Base-by-base conservation (phyloP, 2,329 filamentous ascomycete species). In the Fusarium sp. region DNA sequence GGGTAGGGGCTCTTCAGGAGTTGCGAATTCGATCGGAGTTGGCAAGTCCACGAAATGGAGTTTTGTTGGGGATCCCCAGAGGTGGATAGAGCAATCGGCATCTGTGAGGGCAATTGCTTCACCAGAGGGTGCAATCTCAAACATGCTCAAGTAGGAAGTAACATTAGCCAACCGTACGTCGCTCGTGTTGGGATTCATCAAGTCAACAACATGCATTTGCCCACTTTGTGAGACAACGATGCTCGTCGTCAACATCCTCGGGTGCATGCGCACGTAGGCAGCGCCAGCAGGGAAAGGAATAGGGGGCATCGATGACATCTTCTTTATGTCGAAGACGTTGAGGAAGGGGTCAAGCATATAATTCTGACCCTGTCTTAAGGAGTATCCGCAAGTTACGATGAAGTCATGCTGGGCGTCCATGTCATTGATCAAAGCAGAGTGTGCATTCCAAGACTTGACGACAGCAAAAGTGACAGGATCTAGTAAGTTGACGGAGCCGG, bases 361-460 rank as follows among this genome's bases (percentile, higher is more conserved):
- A 44, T 91, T 90, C 63, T 86, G 84, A 5, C 84, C 82, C 78
- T 95, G 94, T 74, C 95, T 90, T 30, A 94, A 88, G 3, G 95
- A 97, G 82, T 94, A 97, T 39, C 96, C 96, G 81, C 96, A 99
- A 9, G 96, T 98, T 28, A 98, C 93, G 60, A 99, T 91, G 74
- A 96, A 96, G 81, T 98, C 95, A 78, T 96, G 94, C 79, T 96
- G 93, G 14, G 95, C 94, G 83, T 99, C 96, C 93, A 99, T 98
- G 81, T 98, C 95, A 81, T 94, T 97, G 80, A 99, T 93, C 57
- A 91, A 90, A 14, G 94, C 93, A 4, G 92, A 92, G 79, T 99
- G 96, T 1, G 95, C 95, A 79, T 94, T 94, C 93, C 96, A 99
- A 16, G 90, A 90, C 80, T 95, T 97, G 75, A 96, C 86, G 10